These are phyloP conservation scores for Aspergillus kassunensis DNA, from an alignment of 495 filamentous ascomycete species.

Conservation along the genomic window DNA sequence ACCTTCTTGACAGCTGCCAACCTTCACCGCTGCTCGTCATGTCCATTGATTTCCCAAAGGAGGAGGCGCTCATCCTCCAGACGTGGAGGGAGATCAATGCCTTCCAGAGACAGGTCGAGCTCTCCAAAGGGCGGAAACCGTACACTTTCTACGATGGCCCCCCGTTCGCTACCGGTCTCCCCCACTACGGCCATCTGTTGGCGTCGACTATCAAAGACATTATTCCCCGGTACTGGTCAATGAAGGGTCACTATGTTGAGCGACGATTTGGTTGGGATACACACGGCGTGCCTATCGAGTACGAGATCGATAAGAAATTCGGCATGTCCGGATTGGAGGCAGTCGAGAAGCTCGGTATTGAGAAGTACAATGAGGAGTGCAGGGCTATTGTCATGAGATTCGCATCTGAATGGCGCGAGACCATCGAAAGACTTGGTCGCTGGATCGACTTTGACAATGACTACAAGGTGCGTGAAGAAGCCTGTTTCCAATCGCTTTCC, in stretches of 20 bases:
- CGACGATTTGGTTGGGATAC: conserved; percentile 81
- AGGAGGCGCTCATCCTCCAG: conserved; percentile 77
- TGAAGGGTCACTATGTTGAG: conserved; percentile 87
- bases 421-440: conserved; percentile 84
- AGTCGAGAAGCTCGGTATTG: conserved; percentile 82
- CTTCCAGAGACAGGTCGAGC: conserved; percentile 72
- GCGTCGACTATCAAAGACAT: conserved; percentile 98
- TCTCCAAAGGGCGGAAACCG: conserved; percentile 64
- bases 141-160: conserved; percentile 67
- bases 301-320: conserved; percentile 98
- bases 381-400: conserved; percentile 93
- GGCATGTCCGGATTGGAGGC: conserved; percentile 85
- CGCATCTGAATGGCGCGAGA: conserved; percentile 82
- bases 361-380: conserved; percentile 90
- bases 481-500: background rate
- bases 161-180: conserved; percentile 68
- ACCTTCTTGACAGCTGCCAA: conserved; percentile 20
- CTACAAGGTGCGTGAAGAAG: conserved; percentile 70
- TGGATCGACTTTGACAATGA: conserved; percentile 99
- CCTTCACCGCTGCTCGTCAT: conserved; percentile 36
- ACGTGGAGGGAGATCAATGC: conserved; percentile 88
- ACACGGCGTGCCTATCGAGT: conserved; percentile 92
- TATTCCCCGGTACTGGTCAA: conserved; percentile 94
- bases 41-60: conserved; percentile 89
- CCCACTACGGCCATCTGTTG: conserved; percentile 94